These are phyloP conservation scores for Candida taoyuanica DNA, from an alignment of 805 yeast genomes.

Conservation along the genomic window DNA sequence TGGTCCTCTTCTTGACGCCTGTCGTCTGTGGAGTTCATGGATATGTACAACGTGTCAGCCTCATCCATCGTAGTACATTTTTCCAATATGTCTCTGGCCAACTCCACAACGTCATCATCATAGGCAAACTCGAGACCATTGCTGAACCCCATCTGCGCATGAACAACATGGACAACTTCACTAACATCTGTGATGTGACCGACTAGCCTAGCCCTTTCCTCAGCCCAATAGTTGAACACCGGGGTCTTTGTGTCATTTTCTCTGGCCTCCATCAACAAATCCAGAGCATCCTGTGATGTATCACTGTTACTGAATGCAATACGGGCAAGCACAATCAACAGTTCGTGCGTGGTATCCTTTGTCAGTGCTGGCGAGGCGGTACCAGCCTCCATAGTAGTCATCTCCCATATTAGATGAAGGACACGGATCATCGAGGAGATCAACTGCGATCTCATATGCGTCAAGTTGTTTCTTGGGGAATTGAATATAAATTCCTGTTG, in stretches of 20 bases:
- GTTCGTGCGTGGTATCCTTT: slow-evolving; percentile 36
- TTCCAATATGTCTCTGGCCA: slow-evolving; percentile 68
- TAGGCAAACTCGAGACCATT: slow-evolving; percentile 63
- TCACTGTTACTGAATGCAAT: slow-evolving; percentile 46
- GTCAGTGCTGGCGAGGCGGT: slow-evolving; percentile 21
- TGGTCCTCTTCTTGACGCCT: slow-evolving; percentile 5
- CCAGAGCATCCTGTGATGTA: slow-evolving; percentile 34
- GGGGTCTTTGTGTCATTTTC: slow-evolving; percentile 23
- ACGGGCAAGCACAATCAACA: slow-evolving; percentile 47
- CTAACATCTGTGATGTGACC: slow-evolving; percentile 29
- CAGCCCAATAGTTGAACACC: slow-evolving; percentile 42
- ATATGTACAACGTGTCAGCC: slow-evolving; percentile 66
- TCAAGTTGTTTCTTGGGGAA: slow-evolving; percentile 22
- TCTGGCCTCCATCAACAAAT: slow-evolving; percentile 35
- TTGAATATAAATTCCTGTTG: slow-evolving; percentile 30
- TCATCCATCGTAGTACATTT: slow-evolving; percentile 69
- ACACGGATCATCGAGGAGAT: slow-evolving; percentile 20
- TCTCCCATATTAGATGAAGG: slow-evolving; percentile 25
- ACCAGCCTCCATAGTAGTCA: slow-evolving; percentile 10
- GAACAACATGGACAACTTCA: slow-evolving; percentile 25
- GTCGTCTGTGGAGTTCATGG: slow-evolving; percentile 37
- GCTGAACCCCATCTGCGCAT: slow-evolving; percentile 40
- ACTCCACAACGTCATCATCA: slow-evolving; percentile 57
- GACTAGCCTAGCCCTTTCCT: slow-evolving; percentile 35
- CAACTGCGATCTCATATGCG: slow-evolving; percentile 20